Percentiles rank a stretch among this genome's conserved stretches.
Evolutionary conservation across 371 early-diverging fungal genomes (phyloP).

Genomic region (Zancudomyces culisetae): DNA sequence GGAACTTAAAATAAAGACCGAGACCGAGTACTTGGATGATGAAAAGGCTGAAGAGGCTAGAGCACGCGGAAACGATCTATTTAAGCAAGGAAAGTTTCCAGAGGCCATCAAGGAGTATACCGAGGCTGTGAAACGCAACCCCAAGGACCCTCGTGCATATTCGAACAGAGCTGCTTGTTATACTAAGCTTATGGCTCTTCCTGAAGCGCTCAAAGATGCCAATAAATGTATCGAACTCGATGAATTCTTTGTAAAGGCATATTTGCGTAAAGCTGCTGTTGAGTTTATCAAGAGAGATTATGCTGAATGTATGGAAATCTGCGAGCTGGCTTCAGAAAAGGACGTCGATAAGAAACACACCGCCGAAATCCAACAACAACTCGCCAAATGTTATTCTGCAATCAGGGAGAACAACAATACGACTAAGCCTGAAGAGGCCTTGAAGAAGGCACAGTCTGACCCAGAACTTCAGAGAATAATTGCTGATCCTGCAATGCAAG

Average conservation of each 20-base stretch:
- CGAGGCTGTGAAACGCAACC: slow-evolving; percentile 94
- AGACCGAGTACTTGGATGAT: slow-evolving; percentile 70
- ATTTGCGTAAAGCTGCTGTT: slow-evolving; percentile 91
- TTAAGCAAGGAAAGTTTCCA: slow-evolving; percentile 73
- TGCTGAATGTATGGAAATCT: slow-evolving; percentile 61
- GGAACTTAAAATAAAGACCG: slow-evolving; percentile 49
- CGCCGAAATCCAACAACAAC: slow-evolving; percentile 63
- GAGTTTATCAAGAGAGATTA: slow-evolving; percentile 76
- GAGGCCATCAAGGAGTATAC: slow-evolving; percentile 86
- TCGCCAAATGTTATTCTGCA: slow-evolving; percentile 53
- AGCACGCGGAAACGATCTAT: slow-evolving; percentile 79
- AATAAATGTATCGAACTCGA: slow-evolving; percentile 74
- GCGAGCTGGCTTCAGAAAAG: slow-evolving; percentile 49
- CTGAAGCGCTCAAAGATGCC: slow-evolving; percentile 91
- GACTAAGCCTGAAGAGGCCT: slow-evolving; percentile 41
- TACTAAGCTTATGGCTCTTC: slow-evolving; percentile 80
- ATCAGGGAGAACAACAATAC: slow-evolving; percentile 39
- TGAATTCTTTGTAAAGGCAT: slow-evolving; percentile 81
- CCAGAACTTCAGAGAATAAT: slow-evolving; percentile 82
- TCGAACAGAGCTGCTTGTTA: slow-evolving; percentile 95
- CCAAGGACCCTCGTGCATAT: slow-evolving; percentile 71
- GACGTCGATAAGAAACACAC: slow-evolving; percentile 68
- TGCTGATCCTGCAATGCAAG: slow-evolving; percentile 87
- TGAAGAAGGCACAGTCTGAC: slow-evolving; percentile 68
- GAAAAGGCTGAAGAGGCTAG: slow-evolving; percentile 76